Evolutionary conservation across 306 rosid genomes (phyloP).

Genomic region (Arachis hypogaea): DNA sequence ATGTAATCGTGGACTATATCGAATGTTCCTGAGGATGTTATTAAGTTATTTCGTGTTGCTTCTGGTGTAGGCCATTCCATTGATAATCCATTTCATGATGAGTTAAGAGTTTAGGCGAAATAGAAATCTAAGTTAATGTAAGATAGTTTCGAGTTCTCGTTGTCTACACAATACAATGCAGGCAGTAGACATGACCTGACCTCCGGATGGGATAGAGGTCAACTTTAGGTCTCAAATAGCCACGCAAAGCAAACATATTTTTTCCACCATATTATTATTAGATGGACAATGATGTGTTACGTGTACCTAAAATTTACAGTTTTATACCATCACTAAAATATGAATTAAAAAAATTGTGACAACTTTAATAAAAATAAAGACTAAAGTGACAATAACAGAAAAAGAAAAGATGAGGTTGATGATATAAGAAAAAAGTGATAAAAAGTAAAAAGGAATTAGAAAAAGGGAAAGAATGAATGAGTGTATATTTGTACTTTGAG

Average conservation of each 20-base stretch:
- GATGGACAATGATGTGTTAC: too few species aligned
- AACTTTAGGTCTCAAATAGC: background rate
- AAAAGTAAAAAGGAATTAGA: too few species aligned
- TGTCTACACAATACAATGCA: background rate
- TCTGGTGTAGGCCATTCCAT: background rate
- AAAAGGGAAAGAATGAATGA: too few species aligned
- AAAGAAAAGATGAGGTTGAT: too few species aligned
- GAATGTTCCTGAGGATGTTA: slow-evolving; percentile 8
- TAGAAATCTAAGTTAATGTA: background rate
- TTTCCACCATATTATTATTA: too few species aligned
- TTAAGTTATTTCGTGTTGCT: background rate
- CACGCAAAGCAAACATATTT: background rate
- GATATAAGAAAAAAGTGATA: too few species aligned
- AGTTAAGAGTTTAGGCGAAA: background rate
- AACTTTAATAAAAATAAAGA: too few species aligned
- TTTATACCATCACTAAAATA: too few species aligned
- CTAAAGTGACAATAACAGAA: too few species aligned
- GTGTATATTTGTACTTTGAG: too few species aligned
- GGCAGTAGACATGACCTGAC: slow-evolving; percentile 4
- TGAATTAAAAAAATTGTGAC: too few species aligned
- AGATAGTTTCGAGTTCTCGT: background rate
- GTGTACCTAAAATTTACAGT: too few species aligned
- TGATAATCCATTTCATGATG: background rate
- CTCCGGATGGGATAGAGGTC: background rate
- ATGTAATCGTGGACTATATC: background rate